A percentile compares a stretch with the other conserved stretches of the same genome.
phyloP scores from a whole-genome alignment of 2,329 filamentous ascomycete species.

The Tolypocladium tundrense region DNA sequence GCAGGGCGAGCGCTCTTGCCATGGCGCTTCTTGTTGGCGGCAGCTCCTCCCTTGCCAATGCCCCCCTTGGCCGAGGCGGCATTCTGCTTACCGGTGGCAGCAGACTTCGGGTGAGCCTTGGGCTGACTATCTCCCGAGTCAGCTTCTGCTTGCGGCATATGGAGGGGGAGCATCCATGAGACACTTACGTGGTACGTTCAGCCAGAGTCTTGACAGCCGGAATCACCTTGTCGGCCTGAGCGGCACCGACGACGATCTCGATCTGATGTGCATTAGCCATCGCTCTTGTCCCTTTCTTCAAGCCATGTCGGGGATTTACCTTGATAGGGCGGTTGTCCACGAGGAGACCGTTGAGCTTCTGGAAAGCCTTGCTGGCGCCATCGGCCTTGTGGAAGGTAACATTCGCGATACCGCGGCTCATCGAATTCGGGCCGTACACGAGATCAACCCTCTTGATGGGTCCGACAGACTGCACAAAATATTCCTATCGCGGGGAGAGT shows the following conservation, averaged over 20 bases:
- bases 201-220: slow-evolving; percentile 61
- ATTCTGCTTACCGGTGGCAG: slow-evolving; percentile 61
- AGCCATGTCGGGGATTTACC: slow-evolving; percentile 32
- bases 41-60: slow-evolving; percentile 35
- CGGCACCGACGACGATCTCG: slow-evolving; percentile 78
- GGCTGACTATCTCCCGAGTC: slow-evolving; percentile 16
- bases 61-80: slow-evolving; percentile 32
- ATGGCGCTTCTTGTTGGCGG: slow-evolving; percentile 43
- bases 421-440: slow-evolving; percentile 84
- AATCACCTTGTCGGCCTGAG: slow-evolving; percentile 56
- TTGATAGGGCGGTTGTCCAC: slow-evolving; percentile 89
- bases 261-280: slow-evolving; percentile 45
- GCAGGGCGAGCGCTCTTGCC: slow-evolving; percentile 53
- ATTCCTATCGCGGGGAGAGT: slow-evolving; percentile 68
- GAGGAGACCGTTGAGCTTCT: slow-evolving; percentile 75
- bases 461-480: slow-evolving; percentile 80
- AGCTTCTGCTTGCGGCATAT: not conserved
- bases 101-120: slow-evolving; percentile 62
- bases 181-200: slow-evolving; percentile 65
- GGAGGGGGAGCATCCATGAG: not conserved
- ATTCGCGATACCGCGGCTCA: slow-evolving; percentile 85
- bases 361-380: slow-evolving; percentile 74
- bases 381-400: slow-evolving; percentile 76
- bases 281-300: not conserved
- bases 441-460: slow-evolving; percentile 85